phyloP scores from a whole-genome alignment of 2,329 filamentous ascomycete species.

The Fusarium nodosum region DNA sequence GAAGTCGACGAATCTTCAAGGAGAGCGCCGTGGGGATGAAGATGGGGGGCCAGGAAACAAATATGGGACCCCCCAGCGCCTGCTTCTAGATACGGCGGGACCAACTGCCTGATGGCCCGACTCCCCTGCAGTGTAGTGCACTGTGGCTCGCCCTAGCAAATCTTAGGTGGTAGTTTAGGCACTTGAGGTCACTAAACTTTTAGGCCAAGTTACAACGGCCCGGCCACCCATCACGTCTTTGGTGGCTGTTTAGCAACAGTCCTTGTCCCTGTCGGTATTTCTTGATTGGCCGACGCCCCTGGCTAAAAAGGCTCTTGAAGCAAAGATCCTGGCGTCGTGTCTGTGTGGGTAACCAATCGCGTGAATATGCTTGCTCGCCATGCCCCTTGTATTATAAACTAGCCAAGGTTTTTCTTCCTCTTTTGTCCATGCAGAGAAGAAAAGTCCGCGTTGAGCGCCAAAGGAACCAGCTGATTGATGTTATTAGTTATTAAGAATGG shows the following conservation, averaged over 20 bases:
- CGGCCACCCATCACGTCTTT: constrained; percentile 23
- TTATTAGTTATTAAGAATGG: constrained; percentile 21
- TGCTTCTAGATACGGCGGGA: constrained; percentile 6
- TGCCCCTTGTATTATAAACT: constrained; percentile 36
- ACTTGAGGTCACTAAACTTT: constrained; percentile 13
- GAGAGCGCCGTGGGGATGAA: constrained; percentile 24
- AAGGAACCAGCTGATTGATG: constrained; percentile 29
- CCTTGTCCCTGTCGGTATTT: constrained; percentile 25
- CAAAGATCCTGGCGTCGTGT: constrained; percentile 38
- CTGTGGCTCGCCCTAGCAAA: constrained; percentile 9
- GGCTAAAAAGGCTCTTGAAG: constrained; percentile 43
- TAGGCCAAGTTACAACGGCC: constrained; percentile 36
- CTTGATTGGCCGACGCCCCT: constrained; percentile 39
- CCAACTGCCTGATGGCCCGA: constrained; percentile 5
- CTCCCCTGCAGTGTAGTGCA: background rate
- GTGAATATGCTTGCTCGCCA: constrained; percentile 10
- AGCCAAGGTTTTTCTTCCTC: constrained; percentile 31
- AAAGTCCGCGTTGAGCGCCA: constrained; percentile 37
- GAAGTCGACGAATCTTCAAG: constrained; percentile 28
- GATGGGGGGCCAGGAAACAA: constrained; percentile 49
- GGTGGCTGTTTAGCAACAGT: constrained; percentile 13
- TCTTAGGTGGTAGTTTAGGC: background rate
- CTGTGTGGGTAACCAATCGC: constrained; percentile 34
- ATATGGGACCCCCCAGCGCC: constrained; percentile 39
- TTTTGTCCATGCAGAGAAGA: constrained; percentile 8